Evolutionary conservation across 2,329 filamentous ascomycete genomes (phyloP).

Genomic region (Exophiala sp.): DNA sequence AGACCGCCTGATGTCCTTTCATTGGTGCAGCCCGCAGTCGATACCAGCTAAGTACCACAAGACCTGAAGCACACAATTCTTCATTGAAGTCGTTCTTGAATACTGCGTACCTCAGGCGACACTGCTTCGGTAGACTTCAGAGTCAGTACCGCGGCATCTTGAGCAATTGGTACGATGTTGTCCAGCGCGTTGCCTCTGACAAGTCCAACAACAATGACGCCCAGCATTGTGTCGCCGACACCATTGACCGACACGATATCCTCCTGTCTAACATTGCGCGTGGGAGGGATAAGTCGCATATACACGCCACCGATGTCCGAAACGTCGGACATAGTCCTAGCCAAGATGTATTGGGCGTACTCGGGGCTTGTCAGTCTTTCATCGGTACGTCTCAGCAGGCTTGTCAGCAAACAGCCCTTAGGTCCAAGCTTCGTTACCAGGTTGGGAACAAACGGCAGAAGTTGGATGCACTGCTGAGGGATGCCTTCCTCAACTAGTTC

Average conservation of each 20-base stretch:
- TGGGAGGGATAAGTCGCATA: slow-evolving; percentile 70
- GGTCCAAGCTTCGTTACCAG: slow-evolving; percentile 80
- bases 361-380: slow-evolving; percentile 60
- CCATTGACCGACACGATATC: slow-evolving; percentile 89
- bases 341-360: slow-evolving; percentile 67
- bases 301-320: slow-evolving; percentile 76
- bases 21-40: background rate
- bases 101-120: slow-evolving; percentile 19
- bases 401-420: slow-evolving; percentile 71
- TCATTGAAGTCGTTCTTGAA: slow-evolving; percentile 12
- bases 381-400: slow-evolving; percentile 66
- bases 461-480: slow-evolving; percentile 76
- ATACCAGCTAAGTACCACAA: background rate
- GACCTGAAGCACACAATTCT: background rate
- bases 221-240: slow-evolving; percentile 88
- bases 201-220: slow-evolving; percentile 76
- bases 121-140: slow-evolving; percentile 74
- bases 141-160: slow-evolving; percentile 75
- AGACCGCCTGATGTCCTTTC: background rate
- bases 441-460: slow-evolving; percentile 83
- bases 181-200: slow-evolving; percentile 54
- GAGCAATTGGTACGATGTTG: slow-evolving; percentile 72
- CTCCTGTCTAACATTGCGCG: slow-evolving; percentile 55
- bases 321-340: slow-evolving; percentile 55
- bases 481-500: slow-evolving; percentile 74